Percentiles rank a stretch among this genome's conserved stretches.
phyloP scores from a whole-genome alignment of 805 yeast genomes.

The Saturnispora saitoi region DNA sequence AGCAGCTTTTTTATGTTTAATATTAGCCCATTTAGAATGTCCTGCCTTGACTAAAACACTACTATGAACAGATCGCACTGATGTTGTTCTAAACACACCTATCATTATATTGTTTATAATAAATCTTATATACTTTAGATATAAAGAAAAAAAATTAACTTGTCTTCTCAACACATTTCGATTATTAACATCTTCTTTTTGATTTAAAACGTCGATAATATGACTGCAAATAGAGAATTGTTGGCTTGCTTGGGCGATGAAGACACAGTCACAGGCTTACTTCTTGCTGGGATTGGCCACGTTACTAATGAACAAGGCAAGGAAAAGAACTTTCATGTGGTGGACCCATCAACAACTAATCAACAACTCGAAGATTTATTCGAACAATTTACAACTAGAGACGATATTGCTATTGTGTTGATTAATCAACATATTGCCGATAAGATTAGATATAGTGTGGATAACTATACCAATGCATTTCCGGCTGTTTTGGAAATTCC shows the following conservation, averaged over 20 bases:
- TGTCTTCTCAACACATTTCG: too few species aligned
- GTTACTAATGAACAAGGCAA: conserved; percentile 53
- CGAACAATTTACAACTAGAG: conserved; percentile 66
- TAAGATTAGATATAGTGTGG: conserved; percentile 72
- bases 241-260: conserved; percentile 96
- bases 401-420: conserved; percentile 86
- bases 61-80: background rate
- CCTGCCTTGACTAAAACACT: conserved; percentile 38
- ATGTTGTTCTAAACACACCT: background rate
- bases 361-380: conserved; percentile 73
- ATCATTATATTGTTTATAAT: background rate
- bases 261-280: conserved; percentile 92
- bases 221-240: conserved; percentile 53
- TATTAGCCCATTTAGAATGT: conserved; percentile 93
- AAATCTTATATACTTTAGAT: too few species aligned
- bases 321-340: conserved; percentile 72
- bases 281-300: conserved; percentile 93
- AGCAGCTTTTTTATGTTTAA: conserved; percentile 88
- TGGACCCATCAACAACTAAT: conserved; percentile 67
- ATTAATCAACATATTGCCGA: conserved; percentile 96
- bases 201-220: background rate
- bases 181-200: too few species aligned
- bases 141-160: too few species aligned
- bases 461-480: conserved; percentile 78
- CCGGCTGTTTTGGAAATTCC: conserved; percentile 97